Percentiles rank a stretch among this genome's conserved stretches.
Evolutionary conservation across 768 basidiomycete genomes (phyloP).

Genomic region (Mycena leptocephala): DNA sequence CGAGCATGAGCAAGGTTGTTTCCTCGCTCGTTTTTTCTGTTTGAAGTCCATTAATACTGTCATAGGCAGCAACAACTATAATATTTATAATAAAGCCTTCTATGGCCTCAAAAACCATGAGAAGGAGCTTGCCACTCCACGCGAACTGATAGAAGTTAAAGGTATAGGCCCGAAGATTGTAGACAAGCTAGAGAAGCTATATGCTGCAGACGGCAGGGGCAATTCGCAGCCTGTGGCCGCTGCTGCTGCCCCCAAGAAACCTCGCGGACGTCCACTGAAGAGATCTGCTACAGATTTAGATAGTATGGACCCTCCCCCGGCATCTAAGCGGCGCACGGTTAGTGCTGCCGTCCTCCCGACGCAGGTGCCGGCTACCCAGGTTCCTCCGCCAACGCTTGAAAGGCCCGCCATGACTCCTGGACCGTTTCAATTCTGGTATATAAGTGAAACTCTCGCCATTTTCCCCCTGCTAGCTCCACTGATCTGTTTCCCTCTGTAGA

Average conservation of each 20-base stretch:
- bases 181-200: background rate
- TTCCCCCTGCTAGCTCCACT: background rate
- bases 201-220: background rate
- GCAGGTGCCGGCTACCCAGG: background rate
- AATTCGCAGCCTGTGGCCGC: background rate
- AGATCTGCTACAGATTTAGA: conserved; percentile 28
- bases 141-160: conserved; percentile 8
- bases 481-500: background rate
- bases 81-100: conserved; percentile 20
- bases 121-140: conserved; percentile 8
- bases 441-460: conserved; percentile 8
- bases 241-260: conserved; percentile 5
- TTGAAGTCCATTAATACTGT: background rate
- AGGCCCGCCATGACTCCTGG: background rate
- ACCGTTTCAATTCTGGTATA: conserved; percentile 31
- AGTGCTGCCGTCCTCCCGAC: conserved; percentile 1
- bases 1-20: conserved; percentile 5
- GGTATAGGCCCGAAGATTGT: conserved; percentile 11
- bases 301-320: conserved; percentile 21
- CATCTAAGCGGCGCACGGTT: conserved; percentile 21
- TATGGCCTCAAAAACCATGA: background rate
- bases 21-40: background rate
- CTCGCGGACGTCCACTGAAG: conserved; percentile 26
- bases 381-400: background rate
- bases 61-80: background rate